Conservation (phyloP, 2,329 filamentous ascomycete species). For the Diaporthe destruens region DNA sequence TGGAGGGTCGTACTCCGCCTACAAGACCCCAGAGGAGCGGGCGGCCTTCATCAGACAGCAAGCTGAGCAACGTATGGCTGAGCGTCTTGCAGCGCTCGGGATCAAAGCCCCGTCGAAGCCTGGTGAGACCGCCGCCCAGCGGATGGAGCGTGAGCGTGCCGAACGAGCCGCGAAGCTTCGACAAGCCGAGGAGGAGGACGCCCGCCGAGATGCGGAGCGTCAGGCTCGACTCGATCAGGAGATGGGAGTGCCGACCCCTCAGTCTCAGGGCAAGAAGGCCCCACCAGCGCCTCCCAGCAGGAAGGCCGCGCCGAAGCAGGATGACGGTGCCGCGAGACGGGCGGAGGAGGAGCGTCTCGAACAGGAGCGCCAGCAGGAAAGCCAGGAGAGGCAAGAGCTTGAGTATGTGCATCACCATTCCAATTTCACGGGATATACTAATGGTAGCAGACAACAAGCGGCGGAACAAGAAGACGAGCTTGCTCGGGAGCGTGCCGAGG, state of each 20-base stretch:
- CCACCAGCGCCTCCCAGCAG: conserved; percentile 84
- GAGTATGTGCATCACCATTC: conserved; percentile 75
- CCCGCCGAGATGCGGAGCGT: conserved; percentile 86
- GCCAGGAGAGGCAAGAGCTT: conserved; percentile 78
- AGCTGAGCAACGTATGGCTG: conserved; percentile 96
- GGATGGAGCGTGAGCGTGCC: conserved; percentile 86
- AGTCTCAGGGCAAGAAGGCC: conserved; percentile 67
- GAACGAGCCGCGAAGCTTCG: conserved; percentile 89
- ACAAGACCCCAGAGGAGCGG: conserved; percentile 92
- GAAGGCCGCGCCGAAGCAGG: conserved; percentile 75
- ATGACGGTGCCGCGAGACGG: conserved; percentile 66
- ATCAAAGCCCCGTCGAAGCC: conserved; percentile 86
- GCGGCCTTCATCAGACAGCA: conserved; percentile 98
- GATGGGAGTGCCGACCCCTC: conserved; percentile 68
- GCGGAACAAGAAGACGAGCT: conserved; percentile 84
- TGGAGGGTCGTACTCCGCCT: conserved; percentile 81
- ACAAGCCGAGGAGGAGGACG: conserved; percentile 95
- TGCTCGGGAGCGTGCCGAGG: conserved; percentile 81
- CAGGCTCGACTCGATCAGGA: conserved; percentile 87
- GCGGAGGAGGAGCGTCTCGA: conserved; percentile 75
- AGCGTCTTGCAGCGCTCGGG: conserved; percentile 91
- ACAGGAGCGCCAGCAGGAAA: conserved; percentile 81
- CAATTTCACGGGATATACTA: conserved; percentile 45
- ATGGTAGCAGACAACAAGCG: conserved; percentile 74
- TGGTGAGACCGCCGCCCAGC: conserved; percentile 84